Evolutionary conservation across 73 alveolate species (phyloP).

Genomic region (Paramecium pentaurelia): DNA sequence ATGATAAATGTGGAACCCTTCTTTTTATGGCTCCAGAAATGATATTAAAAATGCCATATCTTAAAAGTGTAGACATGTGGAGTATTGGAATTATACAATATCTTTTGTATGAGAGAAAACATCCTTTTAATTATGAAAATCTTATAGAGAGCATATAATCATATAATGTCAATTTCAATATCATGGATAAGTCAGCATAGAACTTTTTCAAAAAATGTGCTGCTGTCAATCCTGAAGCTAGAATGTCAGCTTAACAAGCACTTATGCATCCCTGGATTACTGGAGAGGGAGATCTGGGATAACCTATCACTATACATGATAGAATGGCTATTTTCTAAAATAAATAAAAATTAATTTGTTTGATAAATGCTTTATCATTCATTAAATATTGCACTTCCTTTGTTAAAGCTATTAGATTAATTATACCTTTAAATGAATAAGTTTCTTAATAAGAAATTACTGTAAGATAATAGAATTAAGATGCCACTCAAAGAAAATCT

Average conservation of each 20-base stretch:
- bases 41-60: slow-evolving; percentile 66
- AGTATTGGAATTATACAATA: slow-evolving; percentile 69
- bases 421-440: background rate
- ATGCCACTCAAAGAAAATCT: background rate
- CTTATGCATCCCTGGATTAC: slow-evolving; percentile 1
- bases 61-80: slow-evolving; percentile 71
- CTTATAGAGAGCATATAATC: background rate
- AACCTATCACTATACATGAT: slow-evolving; percentile 13
- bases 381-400: background rate
- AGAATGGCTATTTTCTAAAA: slow-evolving; percentile 1
- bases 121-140: slow-evolving; percentile 25
- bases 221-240: background rate
- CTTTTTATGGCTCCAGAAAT: slow-evolving; percentile 78
- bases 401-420: background rate
- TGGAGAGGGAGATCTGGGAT: slow-evolving; percentile 8
- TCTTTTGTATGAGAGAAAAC: slow-evolving; percentile 63
- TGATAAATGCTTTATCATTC: background rate
- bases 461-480: background rate
- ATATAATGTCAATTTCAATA: background rate
- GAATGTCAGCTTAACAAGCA: slow-evolving; percentile 15
- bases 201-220: slow-evolving; percentile 19
- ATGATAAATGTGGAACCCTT: slow-evolving; percentile 74
- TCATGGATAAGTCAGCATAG: slow-evolving; percentile 23
- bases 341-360: background rate
- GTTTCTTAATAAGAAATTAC: background rate